Conservation (phyloP, 257 asterid species). For the Solanum chmielewskii region DNA sequence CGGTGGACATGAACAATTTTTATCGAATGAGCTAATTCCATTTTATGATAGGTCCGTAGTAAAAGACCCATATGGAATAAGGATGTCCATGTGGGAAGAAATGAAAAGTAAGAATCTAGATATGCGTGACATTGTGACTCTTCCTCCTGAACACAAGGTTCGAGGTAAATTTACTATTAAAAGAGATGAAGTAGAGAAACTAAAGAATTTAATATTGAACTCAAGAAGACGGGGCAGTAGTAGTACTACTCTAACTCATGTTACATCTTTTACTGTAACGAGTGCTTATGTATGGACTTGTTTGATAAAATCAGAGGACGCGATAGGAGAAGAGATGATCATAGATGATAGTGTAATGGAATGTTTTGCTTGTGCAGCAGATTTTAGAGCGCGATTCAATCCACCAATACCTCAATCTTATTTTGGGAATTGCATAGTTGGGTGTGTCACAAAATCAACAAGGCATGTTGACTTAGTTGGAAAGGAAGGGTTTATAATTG, state of each 20-base stretch:
- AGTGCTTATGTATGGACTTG: constrained; percentile 20
- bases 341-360: constrained; percentile 15
- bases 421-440: constrained; percentile 33
- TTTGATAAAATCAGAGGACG: neutral
- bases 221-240: neutral
- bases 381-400: constrained; percentile 1
- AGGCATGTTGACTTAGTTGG: neutral
- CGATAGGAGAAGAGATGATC: neutral
- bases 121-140: no score
- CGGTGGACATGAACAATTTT: neutral
- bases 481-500: neutral
- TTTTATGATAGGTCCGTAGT: constrained; percentile 3
- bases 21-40: neutral
- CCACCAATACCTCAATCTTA: constrained; percentile 18
- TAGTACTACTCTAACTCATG: neutral
- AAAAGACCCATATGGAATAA: neutral
- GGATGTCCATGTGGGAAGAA: neutral
- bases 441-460: neutral
- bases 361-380: constrained; percentile 13
- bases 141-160: neutral
- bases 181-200: neutral
- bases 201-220: neutral
- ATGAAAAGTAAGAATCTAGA: neutral
- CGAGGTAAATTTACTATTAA: constrained; percentile 9
- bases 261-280: constrained; percentile 19